A percentile compares a stretch with the other conserved stretches of the same genome.
phyloP scores from a whole-genome alignment of 192 early-diverging fungal species.

The Bifiguratus adelaidae region DNA sequence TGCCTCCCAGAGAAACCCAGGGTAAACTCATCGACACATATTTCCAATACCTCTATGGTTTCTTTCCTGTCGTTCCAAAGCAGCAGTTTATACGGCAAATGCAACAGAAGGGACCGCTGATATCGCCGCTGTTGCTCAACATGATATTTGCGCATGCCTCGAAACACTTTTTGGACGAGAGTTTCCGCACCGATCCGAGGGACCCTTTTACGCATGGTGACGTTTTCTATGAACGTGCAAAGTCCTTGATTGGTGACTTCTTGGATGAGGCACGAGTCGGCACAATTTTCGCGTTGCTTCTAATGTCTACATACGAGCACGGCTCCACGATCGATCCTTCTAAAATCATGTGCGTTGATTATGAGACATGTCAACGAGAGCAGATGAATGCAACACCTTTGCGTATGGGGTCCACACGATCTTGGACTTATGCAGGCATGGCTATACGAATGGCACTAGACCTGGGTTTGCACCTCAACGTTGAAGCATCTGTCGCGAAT shows the following conservation, averaged over 20 bases:
- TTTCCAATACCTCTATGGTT: constrained; percentile 10
- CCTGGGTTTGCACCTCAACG: constrained; percentile 5
- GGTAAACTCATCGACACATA: constrained; percentile 9
- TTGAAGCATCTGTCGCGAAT: too few relatives aligned
- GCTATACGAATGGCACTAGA: constrained; percentile 12
- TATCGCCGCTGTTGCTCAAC: constrained; percentile 13
- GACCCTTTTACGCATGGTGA: too few relatives aligned
- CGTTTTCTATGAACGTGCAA: constrained; percentile 20
- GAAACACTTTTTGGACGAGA: not conserved
- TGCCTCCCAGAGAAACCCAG: constrained; percentile 11
- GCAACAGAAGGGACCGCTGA: constrained; percentile 2
- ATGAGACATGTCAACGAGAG: too few relatives aligned
- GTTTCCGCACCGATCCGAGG: not conserved
- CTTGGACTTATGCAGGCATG: constrained; percentile 10
- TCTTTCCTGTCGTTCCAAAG: constrained; percentile 16
- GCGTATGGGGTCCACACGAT: too few relatives aligned
- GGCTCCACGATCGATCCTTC: not conserved
- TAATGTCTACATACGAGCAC: constrained; percentile 9
- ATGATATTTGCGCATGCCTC: constrained; percentile 20
- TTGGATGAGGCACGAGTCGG: constrained; percentile 20
- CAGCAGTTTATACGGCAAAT: constrained; percentile 11
- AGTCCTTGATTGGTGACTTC: constrained; percentile 19
- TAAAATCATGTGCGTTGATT: not conserved
- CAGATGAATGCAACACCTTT: too few relatives aligned
- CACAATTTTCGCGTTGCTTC: constrained; percentile 17